These are phyloP conservation scores for Phaeosphaeriaceae sp. DNA, from an alignment of 2,329 filamentous ascomycete genomes.

Conservation along the genomic window DNA sequence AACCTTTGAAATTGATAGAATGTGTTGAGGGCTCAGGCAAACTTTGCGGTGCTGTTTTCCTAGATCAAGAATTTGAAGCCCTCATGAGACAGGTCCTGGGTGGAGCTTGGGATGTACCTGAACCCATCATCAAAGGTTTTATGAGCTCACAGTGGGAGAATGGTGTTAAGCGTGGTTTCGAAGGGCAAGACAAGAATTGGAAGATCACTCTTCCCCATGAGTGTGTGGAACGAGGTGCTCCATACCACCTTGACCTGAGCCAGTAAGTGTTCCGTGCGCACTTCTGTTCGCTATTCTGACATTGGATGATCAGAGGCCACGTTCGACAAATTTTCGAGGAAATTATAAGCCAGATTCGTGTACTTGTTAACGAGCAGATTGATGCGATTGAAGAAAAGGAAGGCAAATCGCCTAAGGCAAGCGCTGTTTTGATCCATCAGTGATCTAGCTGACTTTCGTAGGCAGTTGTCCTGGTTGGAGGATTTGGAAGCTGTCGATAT, in stretches of 20 bases:
- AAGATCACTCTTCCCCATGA: slow-evolving; percentile 10
- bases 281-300: neutral
- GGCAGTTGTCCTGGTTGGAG: slow-evolving; percentile 17
- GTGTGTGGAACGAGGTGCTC: slow-evolving; percentile 9
- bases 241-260: slow-evolving; percentile 2
- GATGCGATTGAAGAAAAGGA: slow-evolving; percentile 1
- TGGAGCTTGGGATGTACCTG: slow-evolving; percentile 12
- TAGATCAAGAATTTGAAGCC: slow-evolving; percentile 23
- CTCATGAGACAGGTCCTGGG: slow-evolving; percentile 13
- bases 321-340: slow-evolving; percentile 10
- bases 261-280: slow-evolving; percentile 1
- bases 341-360: slow-evolving; percentile 8
- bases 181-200: slow-evolving; percentile 11
- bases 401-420: slow-evolving; percentile 3
- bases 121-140: slow-evolving; percentile 16
- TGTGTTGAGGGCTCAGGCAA: slow-evolving; percentile 16
- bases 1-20: slow-evolving; percentile 17
- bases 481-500: slow-evolving; percentile 17
- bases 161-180: slow-evolving; percentile 27
- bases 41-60: slow-evolving; percentile 23
- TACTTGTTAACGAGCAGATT: slow-evolving; percentile 12
- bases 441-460: neutral
- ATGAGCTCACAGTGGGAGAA: slow-evolving; percentile 31
- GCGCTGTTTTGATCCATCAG: neutral
- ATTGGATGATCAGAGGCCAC: slow-evolving; percentile 1